A percentile compares a stretch with the other conserved stretches of the same genome.
Conservation (phyloP, 129 eudicot genomes). For the Pittosporum tobira region DNA sequence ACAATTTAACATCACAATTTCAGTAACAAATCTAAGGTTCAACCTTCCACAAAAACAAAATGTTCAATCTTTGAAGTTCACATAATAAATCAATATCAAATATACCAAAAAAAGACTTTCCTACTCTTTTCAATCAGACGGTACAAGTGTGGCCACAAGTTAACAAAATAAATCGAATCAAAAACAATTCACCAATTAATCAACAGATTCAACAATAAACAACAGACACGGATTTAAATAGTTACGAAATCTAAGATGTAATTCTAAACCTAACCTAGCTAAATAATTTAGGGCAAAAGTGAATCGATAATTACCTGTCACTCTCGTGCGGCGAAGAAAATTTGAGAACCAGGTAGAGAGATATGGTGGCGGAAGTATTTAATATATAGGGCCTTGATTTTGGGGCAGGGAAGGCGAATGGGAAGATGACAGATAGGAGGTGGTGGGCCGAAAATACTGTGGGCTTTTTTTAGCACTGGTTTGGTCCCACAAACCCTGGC, state of each 20-base stretch:
- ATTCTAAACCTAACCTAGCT: not conserved
- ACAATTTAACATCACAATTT: too few relatives aligned
- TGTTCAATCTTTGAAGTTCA: too few relatives aligned
- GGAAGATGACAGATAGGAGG: constrained; percentile 31
- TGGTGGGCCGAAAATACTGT: constrained; percentile 33
- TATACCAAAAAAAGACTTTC: too few relatives aligned
- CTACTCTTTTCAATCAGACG: too few relatives aligned
- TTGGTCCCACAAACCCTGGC: constrained; percentile 21
- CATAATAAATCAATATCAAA: too few relatives aligned
- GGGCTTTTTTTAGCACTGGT: not conserved
- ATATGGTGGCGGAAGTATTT: constrained; percentile 21
- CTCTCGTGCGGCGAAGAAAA: not conserved
- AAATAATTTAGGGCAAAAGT: not conserved
- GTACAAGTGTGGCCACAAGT: too few relatives aligned
- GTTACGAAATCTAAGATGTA: not conserved
- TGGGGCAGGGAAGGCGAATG: constrained; percentile 25
- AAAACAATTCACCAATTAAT: too few relatives aligned
- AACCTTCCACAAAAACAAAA: too few relatives aligned
- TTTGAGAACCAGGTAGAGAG: not conserved
- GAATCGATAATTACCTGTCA: not conserved
- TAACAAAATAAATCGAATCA: too few relatives aligned
- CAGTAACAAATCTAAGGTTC: too few relatives aligned
- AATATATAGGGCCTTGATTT: constrained; percentile 24
- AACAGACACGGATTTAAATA: not conserved
- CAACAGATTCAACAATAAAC: too few relatives aligned